These are phyloP conservation scores for Boletus tomentosulus DNA, from an alignment of 768 basidiomycete genomes.

Conservation along the genomic window DNA sequence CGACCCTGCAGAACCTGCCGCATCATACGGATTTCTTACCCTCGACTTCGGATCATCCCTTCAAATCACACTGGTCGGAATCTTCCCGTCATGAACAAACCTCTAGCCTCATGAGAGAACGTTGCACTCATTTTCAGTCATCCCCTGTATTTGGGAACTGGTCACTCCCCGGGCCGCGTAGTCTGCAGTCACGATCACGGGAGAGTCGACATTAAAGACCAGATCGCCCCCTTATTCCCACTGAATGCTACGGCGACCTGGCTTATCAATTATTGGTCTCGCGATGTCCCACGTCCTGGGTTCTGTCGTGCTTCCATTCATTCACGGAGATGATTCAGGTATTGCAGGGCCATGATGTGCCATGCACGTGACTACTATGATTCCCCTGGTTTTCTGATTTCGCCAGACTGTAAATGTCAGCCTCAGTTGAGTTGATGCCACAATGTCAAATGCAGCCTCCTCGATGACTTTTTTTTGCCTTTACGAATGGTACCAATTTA, in stretches of 20 bases:
- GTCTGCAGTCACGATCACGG: slow-evolving; percentile 16
- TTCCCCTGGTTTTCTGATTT: background rate
- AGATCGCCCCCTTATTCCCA: slow-evolving; percentile 21
- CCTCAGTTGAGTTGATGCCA: background rate
- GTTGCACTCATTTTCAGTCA: background rate
- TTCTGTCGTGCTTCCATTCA: background rate
- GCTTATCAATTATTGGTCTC: background rate
- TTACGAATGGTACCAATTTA: background rate
- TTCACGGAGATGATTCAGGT: slow-evolving; percentile 24
- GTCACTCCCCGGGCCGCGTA: background rate
- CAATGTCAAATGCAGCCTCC: background rate
- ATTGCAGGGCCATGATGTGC: slow-evolving; percentile 1
- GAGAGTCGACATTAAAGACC: slow-evolving; percentile 11
- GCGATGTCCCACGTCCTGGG: background rate
- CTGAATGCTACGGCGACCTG: slow-evolving; percentile 7
- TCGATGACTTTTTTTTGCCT: background rate
- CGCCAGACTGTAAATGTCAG: background rate
- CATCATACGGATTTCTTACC: background rate
- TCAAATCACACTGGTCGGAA: background rate
- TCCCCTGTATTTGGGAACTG: background rate
- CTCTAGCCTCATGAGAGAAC: background rate
- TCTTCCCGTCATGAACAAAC: background rate
- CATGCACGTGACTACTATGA: slow-evolving; percentile 1
- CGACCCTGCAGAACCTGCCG: slow-evolving; percentile 4
- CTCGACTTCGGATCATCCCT: background rate